Conservation (phyloP, 345 rosid species). For the Linum lewisii region DNA sequence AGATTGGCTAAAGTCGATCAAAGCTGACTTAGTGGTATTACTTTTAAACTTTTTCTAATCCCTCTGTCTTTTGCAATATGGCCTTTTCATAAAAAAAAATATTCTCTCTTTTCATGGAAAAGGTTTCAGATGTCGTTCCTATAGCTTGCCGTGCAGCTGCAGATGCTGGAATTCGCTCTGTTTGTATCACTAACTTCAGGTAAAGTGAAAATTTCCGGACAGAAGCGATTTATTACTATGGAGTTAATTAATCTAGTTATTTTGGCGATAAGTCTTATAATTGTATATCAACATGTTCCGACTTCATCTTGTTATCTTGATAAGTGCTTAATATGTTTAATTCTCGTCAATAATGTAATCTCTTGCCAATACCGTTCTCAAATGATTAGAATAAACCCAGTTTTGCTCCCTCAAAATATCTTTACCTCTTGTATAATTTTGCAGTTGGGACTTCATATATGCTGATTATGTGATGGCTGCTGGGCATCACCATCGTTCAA, state of each 20-base stretch:
- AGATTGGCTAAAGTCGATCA: slow-evolving; percentile 82
- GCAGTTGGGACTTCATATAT: slow-evolving; percentile 97
- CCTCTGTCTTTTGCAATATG: too few relatives aligned
- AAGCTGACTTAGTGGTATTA: slow-evolving; percentile 93
- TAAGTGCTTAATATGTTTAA: too few relatives aligned
- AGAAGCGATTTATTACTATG: too few relatives aligned
- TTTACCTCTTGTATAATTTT: slow-evolving; percentile 3
- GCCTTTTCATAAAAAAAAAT: too few relatives aligned
- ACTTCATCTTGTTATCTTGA: too few relatives aligned
- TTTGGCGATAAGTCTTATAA: too few relatives aligned
- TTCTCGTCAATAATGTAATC: too few relatives aligned
- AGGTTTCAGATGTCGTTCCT: slow-evolving; percentile 98
- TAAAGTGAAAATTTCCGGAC: slow-evolving; percentile 9
- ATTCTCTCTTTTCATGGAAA: slow-evolving; percentile 9
- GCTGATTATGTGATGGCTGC: slow-evolving; percentile 99
- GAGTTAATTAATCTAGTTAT: too few relatives aligned
- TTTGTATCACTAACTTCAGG: slow-evolving; percentile 98
- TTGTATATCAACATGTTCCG: too few relatives aligned
- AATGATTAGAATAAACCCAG: too few relatives aligned
- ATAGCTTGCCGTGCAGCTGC: slow-evolving; percentile 98
- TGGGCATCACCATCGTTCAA: slow-evolving; percentile 84
- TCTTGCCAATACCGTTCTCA: too few relatives aligned
- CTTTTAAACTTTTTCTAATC: background rate
- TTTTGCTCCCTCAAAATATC: background rate
- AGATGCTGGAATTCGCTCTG: slow-evolving; percentile 97